Base-by-base conservation (phyloP, 352 stramenopile genomes). In the Globisporangium canariense region DNA sequence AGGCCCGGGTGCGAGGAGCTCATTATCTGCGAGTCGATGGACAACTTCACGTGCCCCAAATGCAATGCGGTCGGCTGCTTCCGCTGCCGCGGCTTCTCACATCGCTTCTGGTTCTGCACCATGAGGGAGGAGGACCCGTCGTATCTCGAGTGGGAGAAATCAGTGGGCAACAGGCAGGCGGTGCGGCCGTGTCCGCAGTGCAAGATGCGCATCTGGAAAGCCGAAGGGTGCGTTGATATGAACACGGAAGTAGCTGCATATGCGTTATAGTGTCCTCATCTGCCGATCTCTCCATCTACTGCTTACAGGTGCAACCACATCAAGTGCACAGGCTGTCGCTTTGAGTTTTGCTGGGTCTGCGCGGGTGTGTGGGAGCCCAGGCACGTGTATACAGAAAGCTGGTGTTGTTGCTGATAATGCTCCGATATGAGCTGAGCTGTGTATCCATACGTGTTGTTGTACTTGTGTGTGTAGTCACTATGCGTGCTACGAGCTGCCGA, bases 181-280 rank as follows among this genome's bases (percentile, higher is more conserved):
- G 80, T 91, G 38, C 83, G 83, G 6, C 65, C 68, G 9, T 90
- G 83, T 64, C 83, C 83, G 10, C 69, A 77, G 18, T 91, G 83
- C 52, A 60, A 75, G 11, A 87, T 91, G 73, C 74, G 78, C 49
- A 91, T 91, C 58, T 91, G 83, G 83, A 91, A 90, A 70, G 84
- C 73, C 43, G 83, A 91, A 62, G 82, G 82, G 14, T 80, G 66
- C 52, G 63, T 47, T 20, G 25, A 7, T 22, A 32, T 46, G 16
- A 4, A 1, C 14, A 7, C 7, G 4, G 14, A 11, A 11, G 43
- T 49, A 1, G 43, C 13, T 49, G n/a, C 22, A 22, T 10, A 20
- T 49, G 18, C 3, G 13, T 11, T 49, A 49, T 65, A 16, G 20
- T 58, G 22, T 4, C 14, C 9, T 25, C n/a, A 28, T 14, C 9